Percentiles rank a stretch among this genome's conserved stretches.
phyloP scores from a whole-genome alignment of 2,329 filamentous ascomycete genomes.

The Aulographum hederae region DNA sequence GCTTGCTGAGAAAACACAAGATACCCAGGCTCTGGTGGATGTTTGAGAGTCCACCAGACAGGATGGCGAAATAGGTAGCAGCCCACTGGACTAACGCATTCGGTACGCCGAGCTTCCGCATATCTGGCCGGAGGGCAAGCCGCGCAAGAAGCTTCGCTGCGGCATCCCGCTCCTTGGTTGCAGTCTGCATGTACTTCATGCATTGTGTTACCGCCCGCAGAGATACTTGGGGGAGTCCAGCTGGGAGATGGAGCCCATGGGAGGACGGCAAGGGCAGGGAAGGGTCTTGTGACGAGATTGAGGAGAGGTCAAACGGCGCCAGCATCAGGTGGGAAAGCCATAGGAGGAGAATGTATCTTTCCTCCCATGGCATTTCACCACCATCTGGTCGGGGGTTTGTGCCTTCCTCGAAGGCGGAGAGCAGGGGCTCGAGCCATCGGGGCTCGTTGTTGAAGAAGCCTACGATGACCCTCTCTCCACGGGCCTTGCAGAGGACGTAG shows the following conservation, averaged over 20 bases:
- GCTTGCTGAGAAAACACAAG: constrained; percentile 60
- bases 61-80: constrained; percentile 37
- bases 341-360: constrained; percentile 69
- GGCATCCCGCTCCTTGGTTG: constrained; percentile 78
- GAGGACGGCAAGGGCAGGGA: constrained; percentile 6
- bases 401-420: constrained; percentile 47
- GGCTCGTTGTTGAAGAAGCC: constrained; percentile 85
- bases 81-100: constrained; percentile 53
- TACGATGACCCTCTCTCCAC: constrained; percentile 81
- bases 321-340: constrained; percentile 45
- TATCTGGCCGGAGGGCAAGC: constrained; percentile 68
- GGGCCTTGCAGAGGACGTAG: constrained; percentile 85
- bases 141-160: constrained; percentile 70
- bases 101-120: constrained; percentile 61
- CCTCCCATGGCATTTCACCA: constrained; percentile 44
- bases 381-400: neutral
- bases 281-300: constrained; percentile 48
- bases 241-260: constrained; percentile 33
- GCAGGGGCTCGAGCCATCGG: constrained; percentile 61
- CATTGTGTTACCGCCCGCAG: constrained; percentile 53
- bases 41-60: constrained; percentile 17
- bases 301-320: constrained; percentile 77
- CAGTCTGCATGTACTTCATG: constrained; percentile 48
- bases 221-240: constrained; percentile 49
- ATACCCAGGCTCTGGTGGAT: constrained; percentile 62